Evolutionary conservation across 2,329 filamentous ascomycete genomes (phyloP), one percentile per base, ranked within the genome.

Genomic region (Sporothrix pseudoabietina): DNA sequence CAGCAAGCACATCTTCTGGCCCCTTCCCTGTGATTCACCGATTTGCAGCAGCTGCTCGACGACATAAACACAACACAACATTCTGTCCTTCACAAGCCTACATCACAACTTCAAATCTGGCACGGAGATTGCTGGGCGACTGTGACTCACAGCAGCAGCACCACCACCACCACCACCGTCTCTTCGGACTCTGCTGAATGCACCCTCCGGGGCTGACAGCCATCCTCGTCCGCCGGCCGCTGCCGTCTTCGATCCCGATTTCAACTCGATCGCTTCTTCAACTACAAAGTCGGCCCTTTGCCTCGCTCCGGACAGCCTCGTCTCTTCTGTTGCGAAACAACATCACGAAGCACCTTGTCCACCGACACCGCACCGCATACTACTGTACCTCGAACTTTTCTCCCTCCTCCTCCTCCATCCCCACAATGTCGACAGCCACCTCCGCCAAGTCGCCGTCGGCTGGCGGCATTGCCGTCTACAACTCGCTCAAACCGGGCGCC

Each of bases 401-500:
- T 14, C 7, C 32, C 5, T 39, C 39, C 26, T n/a, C 39, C 39
- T 10, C 55, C 1, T 10, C 54, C 69, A 7, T 1, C 5, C 32
- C 52, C 47, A 22, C 14, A 19, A 32, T 49, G 47, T 52, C 71
- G 10, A 47, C 63, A 30, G 30, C 32, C 22, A 55, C 49, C 70
- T 72, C 75, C 8, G 47, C 72, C 12, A 32, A 14, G 10, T 35
- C 44, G 44, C 35, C 47, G 72, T 73, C 54, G 39, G 19, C 47
- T 22, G 71, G 71, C 32, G 76, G 74, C 61, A 78, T 97, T 77
- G 91, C 89, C 79, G 85, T 97, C 77, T 93, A 91, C 85, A 97
- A 96, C 83, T 94, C 92, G 6, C 84, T 97, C 78, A 92, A 84
- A 78, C 85, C 93, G 12, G 88, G 92, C 75, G 86, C 86, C 12